Evolutionary conservation across 2,329 filamentous ascomycete species (phyloP), one percentile per base, ranked within the genome.

Genomic region (Ilyonectria sp.): DNA sequence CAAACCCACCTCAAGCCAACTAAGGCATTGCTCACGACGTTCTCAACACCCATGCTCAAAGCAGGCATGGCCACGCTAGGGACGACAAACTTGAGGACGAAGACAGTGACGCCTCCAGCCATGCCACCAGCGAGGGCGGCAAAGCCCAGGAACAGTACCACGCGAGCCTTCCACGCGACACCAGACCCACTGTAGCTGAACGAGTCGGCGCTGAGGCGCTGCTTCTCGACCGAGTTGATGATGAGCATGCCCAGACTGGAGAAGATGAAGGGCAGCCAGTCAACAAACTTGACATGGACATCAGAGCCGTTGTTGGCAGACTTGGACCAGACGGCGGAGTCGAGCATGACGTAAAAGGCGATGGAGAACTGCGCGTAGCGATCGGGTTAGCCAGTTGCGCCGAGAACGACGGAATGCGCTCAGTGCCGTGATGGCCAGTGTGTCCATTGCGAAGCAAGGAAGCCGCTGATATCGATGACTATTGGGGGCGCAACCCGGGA

Each of bases 231-330:
- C 72, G 86, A 89, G 84, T 92, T 92, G 84, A 92, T 92, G 79
- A 92, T 91, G 65, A 92, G 85, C 89, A 92, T 92, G 70, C 90
- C 90, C 69, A 92, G 83, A 69, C 86, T 86, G 71, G 86, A 89
- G 83, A 91, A 92, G 79, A 92, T 86, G 72, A 92, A 85, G 58
- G 90, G 90, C 70, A 92, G 86, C 90, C 90, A 92, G 86, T 92
- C 90, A 80, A 91, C 85, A 75, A 91, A 92, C 72, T 84, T 89
- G 75, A 92, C 84, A 82, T 92, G 90, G 43, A 84, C 74, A 78
- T 86, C 81, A 62, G 88, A 90, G 67, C 84, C 86, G 82, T 92
- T 92, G 71, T 82, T 83, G 67, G 83, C 62, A 13, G 87, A 89
- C 75, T 90, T 88, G 73, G 90, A 91, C 89, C 89, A 92, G 56